These are phyloP conservation scores for Eimeria praecox DNA, from an alignment of 169 alveolate species.

Conservation along the genomic window DNA sequence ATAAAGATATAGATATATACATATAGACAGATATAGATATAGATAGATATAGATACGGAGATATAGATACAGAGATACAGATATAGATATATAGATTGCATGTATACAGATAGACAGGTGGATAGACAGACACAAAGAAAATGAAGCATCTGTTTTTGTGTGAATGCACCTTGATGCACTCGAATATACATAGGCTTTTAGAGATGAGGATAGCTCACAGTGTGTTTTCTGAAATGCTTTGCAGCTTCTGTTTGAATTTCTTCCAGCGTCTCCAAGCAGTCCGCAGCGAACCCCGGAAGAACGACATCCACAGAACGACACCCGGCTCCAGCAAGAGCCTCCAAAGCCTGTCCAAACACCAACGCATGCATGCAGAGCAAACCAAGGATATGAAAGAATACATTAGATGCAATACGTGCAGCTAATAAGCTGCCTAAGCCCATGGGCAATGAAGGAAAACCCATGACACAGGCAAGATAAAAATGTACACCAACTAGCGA, in stretches of 20 bases:
- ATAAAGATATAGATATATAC: too few species aligned
- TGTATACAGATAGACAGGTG: too few species aligned
- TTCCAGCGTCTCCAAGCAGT: constrained; percentile 75
- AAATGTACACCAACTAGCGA: too few species aligned
- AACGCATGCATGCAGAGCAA: neutral
- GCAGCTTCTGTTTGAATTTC: constrained; percentile 32
- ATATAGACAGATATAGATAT: too few species aligned
- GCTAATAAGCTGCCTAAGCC: neutral
- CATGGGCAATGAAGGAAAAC: too few species aligned
- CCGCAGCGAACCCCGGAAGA: constrained; percentile 77
- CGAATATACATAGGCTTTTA: neutral
- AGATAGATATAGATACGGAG: too few species aligned
- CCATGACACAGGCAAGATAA: too few species aligned
- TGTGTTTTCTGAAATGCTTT: neutral
- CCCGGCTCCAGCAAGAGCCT: constrained; percentile 66
- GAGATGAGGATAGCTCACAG: constrained; percentile 6
- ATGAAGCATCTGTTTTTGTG: too few species aligned
- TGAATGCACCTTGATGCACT: neutral
- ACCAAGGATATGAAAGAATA: neutral
- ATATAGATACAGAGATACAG: too few species aligned
- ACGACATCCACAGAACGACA: constrained; percentile 53
- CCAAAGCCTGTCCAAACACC: constrained; percentile 38
- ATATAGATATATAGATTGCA: too few species aligned
- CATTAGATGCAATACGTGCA: neutral
- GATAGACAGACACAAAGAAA: too few species aligned